Base-by-base conservation (phyloP, 2,329 filamentous ascomycete genomes). In the Cercospora zeae-maydis region DNA sequence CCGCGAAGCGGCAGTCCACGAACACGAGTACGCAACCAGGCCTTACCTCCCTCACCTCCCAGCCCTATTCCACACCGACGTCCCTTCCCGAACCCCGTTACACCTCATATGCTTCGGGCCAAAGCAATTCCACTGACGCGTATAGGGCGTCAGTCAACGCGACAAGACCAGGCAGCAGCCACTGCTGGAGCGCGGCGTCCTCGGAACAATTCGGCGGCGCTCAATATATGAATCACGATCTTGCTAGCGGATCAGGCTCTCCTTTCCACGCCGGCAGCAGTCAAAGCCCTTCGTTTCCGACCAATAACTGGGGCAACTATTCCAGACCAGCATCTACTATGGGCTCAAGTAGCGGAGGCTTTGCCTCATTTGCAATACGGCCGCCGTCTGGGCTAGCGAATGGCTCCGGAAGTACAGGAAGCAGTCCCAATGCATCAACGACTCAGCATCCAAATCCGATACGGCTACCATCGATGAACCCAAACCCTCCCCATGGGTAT, bases 1-100 rank as follows among this genome's bases (percentile, higher is more conserved):
- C 73, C 52, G 68, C 71, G 16, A 76, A 76, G 63, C 67, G 74
- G 60, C 71, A 70, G 53, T 65, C 65, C 55, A 70, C 71, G 58
- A 67, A 66, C 61, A 66, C 67, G 65, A 70, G 66, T 66, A 68
- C 70, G 63, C 66, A 64, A 58, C 49, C 39, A 45, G 62, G 63
- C 63, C 62, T 62, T 59, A 65, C 62, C 30, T 59, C 63, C 59
- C 45, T 52, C 16, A 52, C 57, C 27, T 39, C 66, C 53, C 63
- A 65, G 45, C 60, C 67, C 54, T 61, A 68, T 60, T 63, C 57
- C 65, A 70, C 64, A 57, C 69, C 69, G 34, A 64, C 62, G 56
- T 67, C 69, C 60, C 57, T 71, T 37, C 67, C 68, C 45, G 66
- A 70, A 64, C 65, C 64, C 55, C 67, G 68, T 31, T 62, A 65